Base-by-base conservation (phyloP, 179 eudicot genomes). In the Amaranthus tricolor region DNA sequence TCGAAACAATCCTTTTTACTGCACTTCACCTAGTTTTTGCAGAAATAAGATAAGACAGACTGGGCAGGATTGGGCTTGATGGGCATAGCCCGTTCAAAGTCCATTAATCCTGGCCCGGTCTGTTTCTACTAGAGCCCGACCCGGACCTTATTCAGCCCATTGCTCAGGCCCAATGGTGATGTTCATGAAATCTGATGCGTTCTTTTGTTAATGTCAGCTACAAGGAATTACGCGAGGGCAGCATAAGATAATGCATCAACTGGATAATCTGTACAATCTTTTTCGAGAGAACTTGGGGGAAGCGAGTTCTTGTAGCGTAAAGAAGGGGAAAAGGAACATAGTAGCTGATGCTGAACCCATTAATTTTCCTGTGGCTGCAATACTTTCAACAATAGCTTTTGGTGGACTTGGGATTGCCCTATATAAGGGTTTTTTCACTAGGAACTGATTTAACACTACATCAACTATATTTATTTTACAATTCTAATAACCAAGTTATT, bases 221-320 rank as follows among this genome's bases (percentile, higher is more conserved):
- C 82, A 85, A 61, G 85, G 80, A 79, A 75, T 90, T 70, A 77
- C 90, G 13, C 81, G 97, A 21, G 89, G 89, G 45, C 97, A 95
- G 73, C 91, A 91, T 59, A 94, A 93, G 84, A 84, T 93, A 59
- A 82, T 87, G 84, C 93, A 93, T 79, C 97, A 93, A 76, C 66
- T 95, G 40, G 99, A 91, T 44, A 89, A 84, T 71, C 91, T 96
- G 6, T 84, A 84, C 81, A 88, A 77, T 53, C 88, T 86, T 80
- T 87, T 96, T 40, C 76, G 84, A 8, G 97, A 87, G 62, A 83
- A 75, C 53, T 54, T 85, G 75, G 89, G 84, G 44, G 92, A 85
- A 52, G 92, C 84, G 78, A 83, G 59, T 62, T 50, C 87, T 9
- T 76, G 73, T 16, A 85, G 68, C 31, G 83, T 66, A 78, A 88